Evolutionary conservation across 1,284 basidiomycete species (phyloP).

Genomic region (Tilletia setariae): DNA sequence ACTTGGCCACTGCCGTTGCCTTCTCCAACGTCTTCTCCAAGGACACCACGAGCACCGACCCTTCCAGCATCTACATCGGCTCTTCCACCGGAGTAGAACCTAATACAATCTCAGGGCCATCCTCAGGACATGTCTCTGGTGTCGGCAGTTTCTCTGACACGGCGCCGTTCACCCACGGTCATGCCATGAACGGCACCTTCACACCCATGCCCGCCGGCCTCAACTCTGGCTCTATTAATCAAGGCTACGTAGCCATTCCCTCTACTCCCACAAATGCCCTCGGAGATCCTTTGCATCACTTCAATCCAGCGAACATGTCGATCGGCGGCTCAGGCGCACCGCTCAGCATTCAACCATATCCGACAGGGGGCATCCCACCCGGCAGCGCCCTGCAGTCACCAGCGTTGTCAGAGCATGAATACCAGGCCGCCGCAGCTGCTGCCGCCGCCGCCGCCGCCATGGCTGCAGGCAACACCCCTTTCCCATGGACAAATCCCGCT

Average conservation of each 20-base stretch:
- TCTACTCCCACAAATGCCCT: not conserved
- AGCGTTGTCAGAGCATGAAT: not conserved
- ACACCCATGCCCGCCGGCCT: not conserved
- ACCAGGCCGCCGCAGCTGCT: not conserved
- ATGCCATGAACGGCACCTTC: not conserved
- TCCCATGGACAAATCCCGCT: too few species aligned
- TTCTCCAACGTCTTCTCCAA: not conserved
- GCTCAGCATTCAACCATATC: not conserved
- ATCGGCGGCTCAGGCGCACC: not conserved
- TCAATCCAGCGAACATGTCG: not conserved
- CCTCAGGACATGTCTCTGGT: not conserved
- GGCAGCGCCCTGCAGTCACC: slow-evolving; percentile 1
- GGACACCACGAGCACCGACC: too few species aligned
- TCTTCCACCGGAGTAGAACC: not conserved
- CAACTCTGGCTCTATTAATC: not conserved
- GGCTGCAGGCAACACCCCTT: too few species aligned
- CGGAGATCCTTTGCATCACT: not conserved
- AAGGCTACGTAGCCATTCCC: not conserved
- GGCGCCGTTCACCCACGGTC: not conserved
- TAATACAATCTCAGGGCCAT: not conserved
- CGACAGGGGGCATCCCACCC: not conserved
- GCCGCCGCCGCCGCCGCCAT: not conserved
- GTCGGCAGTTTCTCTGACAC: not conserved
- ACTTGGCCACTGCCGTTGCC: not conserved
- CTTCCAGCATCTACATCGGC: not conserved